These are phyloP conservation scores for Metschnikowia amazonensis DNA, from an alignment of 805 yeast genomes.

Conservation along the genomic window DNA sequence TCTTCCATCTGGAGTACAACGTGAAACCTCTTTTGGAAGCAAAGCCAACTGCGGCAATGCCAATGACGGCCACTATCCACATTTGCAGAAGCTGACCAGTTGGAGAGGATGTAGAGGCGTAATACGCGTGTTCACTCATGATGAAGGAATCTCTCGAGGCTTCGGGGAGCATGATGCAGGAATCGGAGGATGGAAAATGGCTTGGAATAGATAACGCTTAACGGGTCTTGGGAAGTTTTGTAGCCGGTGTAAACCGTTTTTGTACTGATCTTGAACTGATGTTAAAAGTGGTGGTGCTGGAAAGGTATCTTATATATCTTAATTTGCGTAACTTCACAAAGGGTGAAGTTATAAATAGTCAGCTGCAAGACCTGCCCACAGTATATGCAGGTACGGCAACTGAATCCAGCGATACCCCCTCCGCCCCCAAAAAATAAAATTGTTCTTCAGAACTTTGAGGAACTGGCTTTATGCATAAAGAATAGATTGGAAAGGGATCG, in stretches of 20 bases:
- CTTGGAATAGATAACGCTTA: background rate
- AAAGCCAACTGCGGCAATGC: background rate
- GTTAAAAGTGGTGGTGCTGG: too few relatives aligned
- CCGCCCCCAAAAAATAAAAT: too few relatives aligned
- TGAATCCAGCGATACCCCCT: too few relatives aligned
- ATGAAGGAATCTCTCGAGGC: slow-evolving; percentile 11
- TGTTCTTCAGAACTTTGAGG: too few relatives aligned
- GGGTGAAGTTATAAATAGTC: slow-evolving; percentile 1
- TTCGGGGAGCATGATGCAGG: slow-evolving; percentile 11
- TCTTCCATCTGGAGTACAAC: background rate
- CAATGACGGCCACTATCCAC: background rate
- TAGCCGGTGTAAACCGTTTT: background rate
- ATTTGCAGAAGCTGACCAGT: background rate
- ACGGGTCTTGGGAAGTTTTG: background rate
- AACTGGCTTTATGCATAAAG: too few relatives aligned
- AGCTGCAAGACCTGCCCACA: background rate
- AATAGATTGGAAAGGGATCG: too few relatives aligned
- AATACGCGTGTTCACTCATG: slow-evolving; percentile 18
- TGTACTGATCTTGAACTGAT: background rate
- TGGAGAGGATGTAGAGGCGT: slow-evolving; percentile 2
- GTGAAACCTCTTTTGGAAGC: background rate
- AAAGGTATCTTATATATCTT: background rate
- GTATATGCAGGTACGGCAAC: background rate
- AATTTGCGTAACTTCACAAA: background rate
- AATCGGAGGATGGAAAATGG: background rate